phyloP scores from a whole-genome alignment of 108 stramenopile genomes.

The Cyclostephanos tholiformis region DNA sequence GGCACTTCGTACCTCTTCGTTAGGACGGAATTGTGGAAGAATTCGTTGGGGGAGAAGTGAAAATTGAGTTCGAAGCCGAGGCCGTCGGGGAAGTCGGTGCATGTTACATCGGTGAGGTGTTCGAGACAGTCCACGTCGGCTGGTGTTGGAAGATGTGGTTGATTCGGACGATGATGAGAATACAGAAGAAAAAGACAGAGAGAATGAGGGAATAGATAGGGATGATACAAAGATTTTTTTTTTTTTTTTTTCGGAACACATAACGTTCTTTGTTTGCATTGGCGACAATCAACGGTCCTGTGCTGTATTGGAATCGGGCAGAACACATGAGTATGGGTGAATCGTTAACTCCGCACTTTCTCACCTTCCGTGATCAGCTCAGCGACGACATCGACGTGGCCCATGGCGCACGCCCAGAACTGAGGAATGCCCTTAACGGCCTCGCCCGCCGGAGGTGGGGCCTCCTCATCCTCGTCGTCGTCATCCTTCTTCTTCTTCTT shows the following conservation, averaged over 20 bases:
- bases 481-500: constrained; percentile 22
- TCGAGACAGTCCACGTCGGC: constrained; percentile 83
- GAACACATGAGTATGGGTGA: no score
- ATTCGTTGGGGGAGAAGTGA: constrained; percentile 86
- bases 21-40: constrained; percentile 84
- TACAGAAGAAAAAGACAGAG: no score
- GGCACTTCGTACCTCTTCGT: constrained; percentile 92
- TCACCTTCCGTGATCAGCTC: constrained; percentile 76
- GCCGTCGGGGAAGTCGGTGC: constrained; percentile 76
- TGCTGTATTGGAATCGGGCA: no score
- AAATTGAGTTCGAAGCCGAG: constrained; percentile 87
- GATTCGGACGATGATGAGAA: background rate
- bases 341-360: background rate
- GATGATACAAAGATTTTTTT: background rate
- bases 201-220: no score
- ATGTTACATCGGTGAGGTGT: constrained; percentile 71
- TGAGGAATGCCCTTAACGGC: constrained; percentile 76
- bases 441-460: background rate
- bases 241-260: background rate
- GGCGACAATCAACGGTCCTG: no score
- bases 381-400: constrained; percentile 69
- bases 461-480: constrained; percentile 12
- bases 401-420: constrained; percentile 87
- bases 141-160: background rate
- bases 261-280: background rate